A percentile compares a stretch with the other conserved stretches of the same genome.
Conservation (phyloP, 768 basidiomycete genomes). For the Lactarius hatsudake region DNA sequence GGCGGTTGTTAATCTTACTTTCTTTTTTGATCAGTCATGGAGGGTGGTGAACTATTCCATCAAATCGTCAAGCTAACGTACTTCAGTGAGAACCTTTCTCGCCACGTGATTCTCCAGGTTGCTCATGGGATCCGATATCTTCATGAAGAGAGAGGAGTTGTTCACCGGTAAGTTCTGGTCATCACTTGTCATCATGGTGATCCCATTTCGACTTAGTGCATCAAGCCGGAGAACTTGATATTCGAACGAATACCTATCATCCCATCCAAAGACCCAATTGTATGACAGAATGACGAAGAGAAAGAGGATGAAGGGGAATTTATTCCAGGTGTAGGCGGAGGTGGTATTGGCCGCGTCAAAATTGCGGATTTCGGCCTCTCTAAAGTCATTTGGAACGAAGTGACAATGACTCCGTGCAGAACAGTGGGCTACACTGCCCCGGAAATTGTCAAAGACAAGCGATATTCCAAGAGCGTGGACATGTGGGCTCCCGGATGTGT, state of each 20-base stretch:
- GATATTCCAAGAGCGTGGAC: conserved; percentile 94
- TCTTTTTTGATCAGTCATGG: conserved; percentile 66
- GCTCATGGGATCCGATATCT: conserved; percentile 91
- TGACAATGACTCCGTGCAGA: conserved; percentile 99
- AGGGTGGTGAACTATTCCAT: conserved; percentile 97
- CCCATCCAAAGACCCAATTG: conserved; percentile 71
- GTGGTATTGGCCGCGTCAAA: conserved; percentile 96
- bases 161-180: conserved; percentile 63
- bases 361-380: conserved; percentile 98
- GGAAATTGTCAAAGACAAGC: conserved; percentile 98
- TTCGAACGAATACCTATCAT: conserved; percentile 91
- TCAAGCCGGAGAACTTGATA: conserved; percentile 96
- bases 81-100: conserved; percentile 94
- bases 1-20: conserved; percentile 5
- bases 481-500: conserved; percentile 99
- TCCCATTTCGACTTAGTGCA: conserved; percentile 46
- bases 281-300: conserved; percentile 93
- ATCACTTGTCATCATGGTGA: background rate
- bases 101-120: conserved; percentile 96
- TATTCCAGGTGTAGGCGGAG: conserved; percentile 86
- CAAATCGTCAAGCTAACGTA: conserved; percentile 99
- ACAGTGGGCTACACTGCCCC: conserved; percentile 99
- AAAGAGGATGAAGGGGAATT: conserved; percentile 99
- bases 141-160: conserved; percentile 96
- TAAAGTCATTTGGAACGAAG: conserved; percentile 98